Base-by-base conservation (phyloP, 2,329 filamentous ascomycete species). In the Penicillium sp. region DNA sequence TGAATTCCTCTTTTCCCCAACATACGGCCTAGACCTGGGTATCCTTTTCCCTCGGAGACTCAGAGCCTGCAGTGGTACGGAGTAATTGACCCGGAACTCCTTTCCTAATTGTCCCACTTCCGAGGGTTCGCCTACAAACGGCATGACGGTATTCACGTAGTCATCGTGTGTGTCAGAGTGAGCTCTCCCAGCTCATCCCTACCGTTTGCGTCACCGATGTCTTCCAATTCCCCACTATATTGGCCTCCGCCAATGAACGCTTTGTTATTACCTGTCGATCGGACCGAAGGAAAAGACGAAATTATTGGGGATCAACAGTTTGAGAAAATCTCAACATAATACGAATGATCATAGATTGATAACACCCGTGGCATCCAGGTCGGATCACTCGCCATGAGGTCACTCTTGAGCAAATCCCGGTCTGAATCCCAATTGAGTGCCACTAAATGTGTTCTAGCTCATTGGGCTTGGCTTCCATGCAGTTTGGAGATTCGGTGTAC, bases 11-110 rank as follows among this genome's bases (percentile, higher is more conserved):
- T 48, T 48, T 39, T n/a, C 18, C 34, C 38, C 38, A 40, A 40
- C 38, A 40, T 21, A 9, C 6, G 38, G 34, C 34, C 34, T n/a
- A 36, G 34, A 36, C 13, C 34, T 47, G 34, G 32, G 21, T 9
- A 11, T 43, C 9, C 42, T 40, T 53, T 53, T 53, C 38, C 50
- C 50, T 56, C 54, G 54, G 54, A 50, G 47, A 53, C 27, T 27
- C 24, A 27, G 24, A 8, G 24, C 24, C 24, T 27, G 24, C 24
- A 27, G 24, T 27, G 18, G 18, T 18, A 18, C 18, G 18, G 18
- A 47, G 44, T 32, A 14, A 13, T 46, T 24, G 38, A n/a, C 38
- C 38, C 38, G 38, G 38, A 22, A 21, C 18, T n/a, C 8, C n/a
- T 40, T 40, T 40, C 16, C 38, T 40, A 21, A 40, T 40, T 40